These are phyloP conservation scores for Rhizopogon vesiculosus DNA, from an alignment of 768 basidiomycete species.

Conservation along the genomic window DNA sequence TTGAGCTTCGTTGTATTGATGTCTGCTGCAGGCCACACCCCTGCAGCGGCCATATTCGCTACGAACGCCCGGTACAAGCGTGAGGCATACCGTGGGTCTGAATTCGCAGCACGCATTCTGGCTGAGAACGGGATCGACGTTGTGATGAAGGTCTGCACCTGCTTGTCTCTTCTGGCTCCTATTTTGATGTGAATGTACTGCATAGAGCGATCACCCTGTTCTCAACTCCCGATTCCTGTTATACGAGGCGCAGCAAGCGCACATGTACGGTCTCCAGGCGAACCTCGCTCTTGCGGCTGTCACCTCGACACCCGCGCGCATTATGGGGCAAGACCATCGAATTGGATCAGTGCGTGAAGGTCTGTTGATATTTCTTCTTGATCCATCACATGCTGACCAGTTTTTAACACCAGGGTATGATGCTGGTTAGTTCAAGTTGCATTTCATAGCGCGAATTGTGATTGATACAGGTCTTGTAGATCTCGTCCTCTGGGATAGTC, in stretches of 20 bases:
- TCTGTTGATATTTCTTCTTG: conserved; percentile 12
- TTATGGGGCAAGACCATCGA: conserved; percentile 71
- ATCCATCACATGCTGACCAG: background rate
- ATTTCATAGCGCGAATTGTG: conserved; percentile 4
- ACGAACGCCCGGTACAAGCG: conserved; percentile 67
- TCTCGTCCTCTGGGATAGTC: conserved; percentile 71
- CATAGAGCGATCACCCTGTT: conserved; percentile 50
- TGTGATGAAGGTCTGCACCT: conserved; percentile 50
- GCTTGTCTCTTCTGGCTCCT: conserved; percentile 12
- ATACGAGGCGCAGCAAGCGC: conserved; percentile 60
- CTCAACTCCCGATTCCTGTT: conserved; percentile 51
- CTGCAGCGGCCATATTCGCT: conserved; percentile 77
- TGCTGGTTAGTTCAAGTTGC: conserved; percentile 40
- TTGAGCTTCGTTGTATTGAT: background rate
- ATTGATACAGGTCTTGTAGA: conserved; percentile 33
- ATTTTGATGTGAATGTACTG: conserved; percentile 5
- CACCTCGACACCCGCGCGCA: conserved; percentile 64
- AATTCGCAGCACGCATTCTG: conserved; percentile 60
- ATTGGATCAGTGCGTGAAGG: conserved; percentile 59
- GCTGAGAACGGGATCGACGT: conserved; percentile 53
- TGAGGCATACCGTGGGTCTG: conserved; percentile 60
- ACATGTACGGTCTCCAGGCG: conserved; percentile 65
- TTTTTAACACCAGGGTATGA: conserved; percentile 49
- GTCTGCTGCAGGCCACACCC: conserved; percentile 39
- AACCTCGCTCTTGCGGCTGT: conserved; percentile 66